phyloP scores from a whole-genome alignment of 2,329 filamentous ascomycete species.

The Ophiostoma sp. region DNA sequence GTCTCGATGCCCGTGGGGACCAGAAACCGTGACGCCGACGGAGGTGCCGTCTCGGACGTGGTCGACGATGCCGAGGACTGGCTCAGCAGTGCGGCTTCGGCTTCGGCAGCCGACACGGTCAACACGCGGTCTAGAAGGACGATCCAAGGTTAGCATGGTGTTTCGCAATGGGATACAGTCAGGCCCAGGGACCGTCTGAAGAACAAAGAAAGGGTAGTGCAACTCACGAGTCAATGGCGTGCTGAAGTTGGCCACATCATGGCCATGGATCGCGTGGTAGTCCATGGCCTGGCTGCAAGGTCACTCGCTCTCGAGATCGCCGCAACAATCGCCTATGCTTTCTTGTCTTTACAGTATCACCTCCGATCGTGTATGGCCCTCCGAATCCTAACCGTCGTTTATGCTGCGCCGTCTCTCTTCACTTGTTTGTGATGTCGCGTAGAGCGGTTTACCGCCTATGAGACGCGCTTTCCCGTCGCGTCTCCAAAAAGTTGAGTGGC shows the following conservation, averaged over 20 bases:
- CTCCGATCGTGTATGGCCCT: not conserved
- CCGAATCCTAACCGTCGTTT: not conserved
- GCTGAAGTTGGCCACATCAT: slow-evolving; percentile 63
- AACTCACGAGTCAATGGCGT: slow-evolving; percentile 53
- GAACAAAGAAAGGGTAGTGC: not conserved
- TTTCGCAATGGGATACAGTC: not conserved
- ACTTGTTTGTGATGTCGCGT: not conserved
- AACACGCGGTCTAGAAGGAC: slow-evolving; percentile 65
- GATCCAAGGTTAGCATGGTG: not conserved
- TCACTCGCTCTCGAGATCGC: not conserved
- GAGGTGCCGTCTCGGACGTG: not conserved
- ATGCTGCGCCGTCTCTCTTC: not conserved
- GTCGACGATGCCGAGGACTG: slow-evolving; percentile 25
- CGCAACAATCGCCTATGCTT: too few relatives aligned
- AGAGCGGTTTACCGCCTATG: not conserved
- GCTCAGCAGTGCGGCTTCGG: slow-evolving; percentile 41
- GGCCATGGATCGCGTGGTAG: slow-evolving; percentile 59
- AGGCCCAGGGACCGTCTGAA: not conserved
- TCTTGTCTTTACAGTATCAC: not conserved
- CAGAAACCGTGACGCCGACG: slow-evolving; percentile 32
- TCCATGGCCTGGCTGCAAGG: slow-evolving; percentile 47
- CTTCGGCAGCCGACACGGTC: slow-evolving; percentile 74
- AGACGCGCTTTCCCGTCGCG: slow-evolving; percentile 8
- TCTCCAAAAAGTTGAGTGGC: not conserved
- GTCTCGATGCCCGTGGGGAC: slow-evolving; percentile 57